Percentiles rank a stretch among this genome's conserved stretches.
phyloP scores from a whole-genome alignment of 2,329 filamentous ascomycete genomes.

The Aspergillus pseudotamarii region DNA sequence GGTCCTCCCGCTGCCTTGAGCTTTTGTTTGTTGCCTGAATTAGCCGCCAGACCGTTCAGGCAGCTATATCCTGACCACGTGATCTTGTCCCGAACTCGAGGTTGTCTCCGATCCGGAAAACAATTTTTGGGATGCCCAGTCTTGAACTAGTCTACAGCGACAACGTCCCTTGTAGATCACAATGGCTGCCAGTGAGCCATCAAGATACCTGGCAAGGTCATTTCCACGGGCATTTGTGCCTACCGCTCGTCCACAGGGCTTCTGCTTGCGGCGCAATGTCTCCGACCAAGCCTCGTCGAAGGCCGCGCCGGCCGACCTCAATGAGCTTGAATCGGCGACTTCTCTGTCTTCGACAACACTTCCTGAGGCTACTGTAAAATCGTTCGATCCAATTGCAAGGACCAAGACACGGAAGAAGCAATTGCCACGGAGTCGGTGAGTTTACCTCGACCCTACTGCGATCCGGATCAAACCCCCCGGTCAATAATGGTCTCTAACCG shows the following conservation, averaged over 20 bases:
- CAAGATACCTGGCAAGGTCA: constrained; percentile 42
- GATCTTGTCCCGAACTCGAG: constrained; percentile 19
- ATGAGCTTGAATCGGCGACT: constrained; percentile 52
- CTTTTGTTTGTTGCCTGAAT: constrained; percentile 12
- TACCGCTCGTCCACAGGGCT: constrained; percentile 32
- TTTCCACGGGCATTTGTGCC: constrained; percentile 38
- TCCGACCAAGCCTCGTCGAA: constrained; percentile 44
- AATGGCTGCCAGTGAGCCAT: constrained; percentile 46
- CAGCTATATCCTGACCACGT: constrained; percentile 14
- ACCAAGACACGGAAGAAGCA: constrained; percentile 48
- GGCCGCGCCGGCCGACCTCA: constrained; percentile 33
- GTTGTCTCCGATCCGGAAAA: constrained; percentile 26
- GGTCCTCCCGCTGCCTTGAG: constrained; percentile 10
- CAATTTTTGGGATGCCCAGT: constrained; percentile 33
- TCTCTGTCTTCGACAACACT: constrained; percentile 46
- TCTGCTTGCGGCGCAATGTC: constrained; percentile 49
- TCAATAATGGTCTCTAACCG: constrained; percentile 13
- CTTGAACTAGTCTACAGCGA: constrained; percentile 22
- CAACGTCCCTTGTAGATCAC: constrained; percentile 18
- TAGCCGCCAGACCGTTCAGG: constrained; percentile 11
- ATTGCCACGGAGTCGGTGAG: constrained; percentile 58
- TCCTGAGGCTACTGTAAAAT: constrained; percentile 43
- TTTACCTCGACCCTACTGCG: constrained; percentile 4
- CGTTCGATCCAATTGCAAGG: constrained; percentile 54
- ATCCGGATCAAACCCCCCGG: neutral